Evolutionary conservation across 495 filamentous ascomycete species (phyloP).

Genomic region (Tetracladium marchalianum): DNA sequence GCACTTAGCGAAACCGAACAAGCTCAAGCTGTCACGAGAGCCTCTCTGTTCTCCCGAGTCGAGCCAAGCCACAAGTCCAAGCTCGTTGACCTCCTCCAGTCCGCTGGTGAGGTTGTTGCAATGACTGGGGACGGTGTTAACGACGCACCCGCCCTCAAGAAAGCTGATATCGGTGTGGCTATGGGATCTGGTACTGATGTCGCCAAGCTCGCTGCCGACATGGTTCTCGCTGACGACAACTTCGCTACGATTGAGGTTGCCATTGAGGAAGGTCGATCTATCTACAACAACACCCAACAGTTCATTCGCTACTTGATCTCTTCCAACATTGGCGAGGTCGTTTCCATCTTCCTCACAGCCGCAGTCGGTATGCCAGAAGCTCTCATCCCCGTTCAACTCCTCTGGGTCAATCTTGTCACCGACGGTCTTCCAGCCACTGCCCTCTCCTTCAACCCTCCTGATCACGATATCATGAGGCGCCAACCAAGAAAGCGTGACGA

Average conservation of each 20-base stretch:
- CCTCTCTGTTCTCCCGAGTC: constrained; percentile 92
- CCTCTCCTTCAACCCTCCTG: constrained; percentile 92
- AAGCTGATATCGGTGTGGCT: constrained; percentile 96
- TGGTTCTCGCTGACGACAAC: constrained; percentile 98
- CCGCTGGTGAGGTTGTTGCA: constrained; percentile 86
- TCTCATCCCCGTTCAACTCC: constrained; percentile 89
- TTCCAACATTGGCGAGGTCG: constrained; percentile 98
- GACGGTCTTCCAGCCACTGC: constrained; percentile 96
- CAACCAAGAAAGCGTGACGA: constrained; percentile 88
- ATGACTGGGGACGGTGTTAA: constrained; percentile 99
- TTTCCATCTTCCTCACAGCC: constrained; percentile 98
- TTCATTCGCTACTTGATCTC: constrained; percentile 99
- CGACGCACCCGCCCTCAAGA: constrained; percentile 96
- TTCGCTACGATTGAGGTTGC: constrained; percentile 96
- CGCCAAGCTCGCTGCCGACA: constrained; percentile 91
- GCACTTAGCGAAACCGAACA: constrained; percentile 68
- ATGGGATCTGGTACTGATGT: constrained; percentile 99
- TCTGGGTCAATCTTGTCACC: constrained; percentile 99
- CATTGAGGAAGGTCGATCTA: constrained; percentile 93
- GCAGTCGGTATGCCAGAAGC: constrained; percentile 97
- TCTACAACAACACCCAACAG: constrained; percentile 99
- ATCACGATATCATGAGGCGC: constrained; percentile 94
- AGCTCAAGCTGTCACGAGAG: constrained; percentile 70
- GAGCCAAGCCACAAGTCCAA: constrained; percentile 93
- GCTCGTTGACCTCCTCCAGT: constrained; percentile 93